These are phyloP conservation scores for Plasmodium falciparum DNA, from an alignment of 169 alveolate genomes.

Conservation along the genomic window DNA sequence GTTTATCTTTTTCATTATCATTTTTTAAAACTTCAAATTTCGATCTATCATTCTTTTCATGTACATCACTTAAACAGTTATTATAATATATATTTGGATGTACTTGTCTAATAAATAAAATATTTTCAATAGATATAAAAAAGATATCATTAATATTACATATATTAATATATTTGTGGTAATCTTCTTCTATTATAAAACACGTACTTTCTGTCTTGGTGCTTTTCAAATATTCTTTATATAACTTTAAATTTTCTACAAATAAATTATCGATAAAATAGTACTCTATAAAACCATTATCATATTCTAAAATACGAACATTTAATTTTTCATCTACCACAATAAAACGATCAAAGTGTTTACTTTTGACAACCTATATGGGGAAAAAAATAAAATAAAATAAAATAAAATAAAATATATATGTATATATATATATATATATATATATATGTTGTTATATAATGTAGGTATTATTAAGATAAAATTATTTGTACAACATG, in stretches of 20 bases:
- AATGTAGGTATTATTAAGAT: background rate
- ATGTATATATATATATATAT: background rate
- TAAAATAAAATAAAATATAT: too few species aligned
- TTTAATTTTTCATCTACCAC: constrained; percentile 60
- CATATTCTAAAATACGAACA: constrained; percentile 35
- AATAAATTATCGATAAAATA: constrained; percentile 39
- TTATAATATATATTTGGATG: constrained; percentile 3
- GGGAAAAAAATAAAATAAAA: background rate
- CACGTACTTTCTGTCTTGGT: constrained; percentile 1
- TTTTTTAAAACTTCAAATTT: background rate
- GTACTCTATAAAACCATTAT: constrained; percentile 30
- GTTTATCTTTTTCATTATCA: constrained; percentile 15
- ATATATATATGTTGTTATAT: background rate
- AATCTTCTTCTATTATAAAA: background rate
- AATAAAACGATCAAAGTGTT: constrained; percentile 27
- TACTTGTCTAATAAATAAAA: constrained; percentile 21
- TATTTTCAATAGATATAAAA: constrained; percentile 49
- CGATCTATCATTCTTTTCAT: background rate
- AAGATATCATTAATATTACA: constrained; percentile 8
- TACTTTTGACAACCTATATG: constrained; percentile 14
- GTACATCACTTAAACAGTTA: constrained; percentile 4
- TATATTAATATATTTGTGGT: constrained; percentile 20
- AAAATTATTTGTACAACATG: background rate
- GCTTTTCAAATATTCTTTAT: background rate
- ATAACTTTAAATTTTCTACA: constrained; percentile 18